Percentiles rank a stretch among this genome's conserved stretches.
Evolutionary conservation across 1,139 yeast species (phyloP).

Genomic region (Oligophagozyma castellii): DNA sequence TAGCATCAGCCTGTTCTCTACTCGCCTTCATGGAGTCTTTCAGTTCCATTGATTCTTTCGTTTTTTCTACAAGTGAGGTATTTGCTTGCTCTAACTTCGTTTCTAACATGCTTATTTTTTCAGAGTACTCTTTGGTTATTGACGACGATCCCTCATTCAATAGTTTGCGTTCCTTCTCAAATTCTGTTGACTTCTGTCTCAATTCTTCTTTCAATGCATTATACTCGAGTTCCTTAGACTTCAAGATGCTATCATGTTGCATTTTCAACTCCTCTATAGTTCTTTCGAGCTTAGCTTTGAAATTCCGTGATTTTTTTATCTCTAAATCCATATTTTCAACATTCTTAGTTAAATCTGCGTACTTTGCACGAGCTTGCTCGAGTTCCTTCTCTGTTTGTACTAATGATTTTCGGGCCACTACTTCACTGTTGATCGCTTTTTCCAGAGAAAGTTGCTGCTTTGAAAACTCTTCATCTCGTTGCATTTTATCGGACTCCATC

Average conservation of each 20-base stretch:
- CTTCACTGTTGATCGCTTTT: background rate
- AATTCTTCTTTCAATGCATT: slow-evolving; percentile 8
- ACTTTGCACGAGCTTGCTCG: background rate
- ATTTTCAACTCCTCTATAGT: slow-evolving; percentile 3
- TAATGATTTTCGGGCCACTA: too few relatives aligned
- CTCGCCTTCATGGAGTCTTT: slow-evolving; percentile 1
- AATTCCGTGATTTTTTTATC: slow-evolving; percentile 4
- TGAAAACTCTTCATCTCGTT: background rate
- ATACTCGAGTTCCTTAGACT: background rate
- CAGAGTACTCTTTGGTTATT: slow-evolving; percentile 34
- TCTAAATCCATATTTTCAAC: slow-evolving; percentile 3
- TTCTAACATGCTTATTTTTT: slow-evolving; percentile 29
- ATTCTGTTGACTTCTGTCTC: slow-evolving; percentile 27
- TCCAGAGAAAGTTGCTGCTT: slow-evolving; percentile 1
- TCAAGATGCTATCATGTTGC: background rate
- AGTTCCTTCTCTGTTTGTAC: background rate
- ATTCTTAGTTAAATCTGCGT: slow-evolving; percentile 1
- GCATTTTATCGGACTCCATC: background rate
- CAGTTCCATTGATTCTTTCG: slow-evolving; percentile 8
- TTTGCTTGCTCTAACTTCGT: slow-evolving; percentile 13
- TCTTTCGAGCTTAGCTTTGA: slow-evolving; percentile 1
- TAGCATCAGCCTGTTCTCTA: slow-evolving; percentile 1
- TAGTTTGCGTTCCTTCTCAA: slow-evolving; percentile 37
- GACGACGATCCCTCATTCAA: slow-evolving; percentile 38
- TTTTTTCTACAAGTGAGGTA: slow-evolving; percentile 4